Percentiles rank a stretch among this genome's conserved stretches.
Evolutionary conservation across 495 filamentous ascomycete genomes (phyloP).

Genomic region (Aspergillus leporis): DNA sequence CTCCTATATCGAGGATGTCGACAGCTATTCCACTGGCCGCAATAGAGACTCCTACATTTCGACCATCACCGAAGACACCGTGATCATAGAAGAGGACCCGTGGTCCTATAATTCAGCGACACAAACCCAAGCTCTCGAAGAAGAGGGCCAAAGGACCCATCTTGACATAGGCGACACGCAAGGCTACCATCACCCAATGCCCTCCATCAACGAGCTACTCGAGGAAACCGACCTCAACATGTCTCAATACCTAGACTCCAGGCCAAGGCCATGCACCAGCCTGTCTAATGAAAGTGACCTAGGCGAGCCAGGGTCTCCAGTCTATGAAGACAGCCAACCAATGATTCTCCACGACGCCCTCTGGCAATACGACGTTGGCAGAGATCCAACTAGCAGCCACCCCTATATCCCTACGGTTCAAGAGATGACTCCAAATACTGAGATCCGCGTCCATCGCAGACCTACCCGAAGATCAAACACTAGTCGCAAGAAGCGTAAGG

Average conservation of each 20-base stretch:
- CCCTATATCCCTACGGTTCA: not conserved
- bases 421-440: not conserved
- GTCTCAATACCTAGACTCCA: slow-evolving; percentile 14
- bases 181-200: slow-evolving; percentile 24
- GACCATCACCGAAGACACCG: slow-evolving; percentile 6
- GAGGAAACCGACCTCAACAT: slow-evolving; percentile 21
- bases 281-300: slow-evolving; percentile 28
- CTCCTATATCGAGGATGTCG: slow-evolving; percentile 45
- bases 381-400: not conserved
- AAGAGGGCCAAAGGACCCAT: not conserved
- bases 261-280: slow-evolving; percentile 11
- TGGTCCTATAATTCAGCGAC: not conserved
- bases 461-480: not conserved
- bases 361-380: slow-evolving; percentile 24
- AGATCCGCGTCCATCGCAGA: not conserved
- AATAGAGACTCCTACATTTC: slow-evolving; percentile 30
- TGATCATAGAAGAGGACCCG: slow-evolving; percentile 4
- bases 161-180: slow-evolving; percentile 9
- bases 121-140: not conserved
- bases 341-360: slow-evolving; percentile 22
- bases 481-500: not conserved
- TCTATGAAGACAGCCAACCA: slow-evolving; percentile 31
- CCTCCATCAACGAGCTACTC: slow-evolving; percentile 30
- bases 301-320: slow-evolving; percentile 39
- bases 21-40: slow-evolving; percentile 28